Conservation (phyloP, 768 basidiomycete genomes). For the Cystofilobasidium bisporidii region DNA sequence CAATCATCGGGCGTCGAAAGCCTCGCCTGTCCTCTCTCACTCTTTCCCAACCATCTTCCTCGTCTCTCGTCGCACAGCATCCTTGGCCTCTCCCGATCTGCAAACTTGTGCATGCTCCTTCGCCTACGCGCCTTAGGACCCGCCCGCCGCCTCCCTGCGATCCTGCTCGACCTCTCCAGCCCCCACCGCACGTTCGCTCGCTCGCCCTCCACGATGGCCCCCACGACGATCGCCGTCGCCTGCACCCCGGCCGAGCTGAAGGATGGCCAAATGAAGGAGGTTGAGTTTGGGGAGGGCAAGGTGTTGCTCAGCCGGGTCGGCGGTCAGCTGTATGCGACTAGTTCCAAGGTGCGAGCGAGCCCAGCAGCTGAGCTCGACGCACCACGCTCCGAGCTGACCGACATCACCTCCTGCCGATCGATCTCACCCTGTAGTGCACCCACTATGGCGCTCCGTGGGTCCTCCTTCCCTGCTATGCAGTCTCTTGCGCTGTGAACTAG, state of each 20-base stretch:
- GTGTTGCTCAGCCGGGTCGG: constrained; percentile 68
- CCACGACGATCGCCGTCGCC: neutral
- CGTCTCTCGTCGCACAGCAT: too few relatives aligned
- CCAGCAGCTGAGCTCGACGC: constrained; percentile 47
- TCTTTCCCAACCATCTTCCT: too few relatives aligned
- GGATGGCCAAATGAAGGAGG: constrained; percentile 59
- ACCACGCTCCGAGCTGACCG: too few relatives aligned
- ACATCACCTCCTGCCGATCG: constrained; percentile 30
- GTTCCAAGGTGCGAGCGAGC: neutral
- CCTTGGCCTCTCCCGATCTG: too few relatives aligned
- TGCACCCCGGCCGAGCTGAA: neutral
- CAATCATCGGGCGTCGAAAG: too few relatives aligned
- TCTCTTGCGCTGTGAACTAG: too few relatives aligned
- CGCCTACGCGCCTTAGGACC: too few relatives aligned
- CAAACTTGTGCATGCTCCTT: too few relatives aligned
- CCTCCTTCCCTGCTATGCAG: neutral
- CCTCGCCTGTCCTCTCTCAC: too few relatives aligned
- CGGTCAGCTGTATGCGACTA: constrained; percentile 47
- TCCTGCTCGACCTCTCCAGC: too few relatives aligned
- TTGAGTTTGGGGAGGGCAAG: constrained; percentile 60
- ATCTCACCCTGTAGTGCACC: constrained; percentile 62
- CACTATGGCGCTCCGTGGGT: constrained; percentile 83
- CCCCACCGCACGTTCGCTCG: too few relatives aligned
- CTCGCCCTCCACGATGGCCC: neutral
- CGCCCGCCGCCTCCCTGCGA: too few relatives aligned